Evolutionary conservation across 129 eudicot species (phyloP), one percentile per base, ranked within the genome.

Genomic region (Chrysanthemum lavandulifolium): DNA sequence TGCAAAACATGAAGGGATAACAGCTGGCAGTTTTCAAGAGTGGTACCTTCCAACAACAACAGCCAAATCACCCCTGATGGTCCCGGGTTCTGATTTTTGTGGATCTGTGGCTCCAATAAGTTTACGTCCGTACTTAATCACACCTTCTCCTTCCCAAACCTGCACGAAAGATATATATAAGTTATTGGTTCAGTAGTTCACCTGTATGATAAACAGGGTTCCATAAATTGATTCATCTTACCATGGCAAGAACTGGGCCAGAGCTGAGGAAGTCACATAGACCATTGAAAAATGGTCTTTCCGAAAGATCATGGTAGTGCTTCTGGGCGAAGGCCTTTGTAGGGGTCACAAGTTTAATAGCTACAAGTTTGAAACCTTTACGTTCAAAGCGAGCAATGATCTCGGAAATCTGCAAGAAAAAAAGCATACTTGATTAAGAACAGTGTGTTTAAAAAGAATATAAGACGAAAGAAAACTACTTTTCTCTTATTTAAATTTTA

Each of bases 71-170:
- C 97, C 99, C 82, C 99, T 86, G 79, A 95, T 95, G 80, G 99
- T 95, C 76, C 99, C 99, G 0, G 99, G 99, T 74, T 90, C 97
- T 45, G 99, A 95, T 79, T 95, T 95, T 80, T 91, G 97, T 40
- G 99, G 99, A 48, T 95, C 99, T 12, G 99, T 95, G 54, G 99
- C 99, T 74, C 99, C 99, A 69, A 95, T 95, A 33, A 95, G 97
- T 67, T 91, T 95, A 55, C 99, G 88, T 18, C 99, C 96, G 19
- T 90, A 95, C 56, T 85, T 95, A 52, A 95, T 95, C 69, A 95
- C 99, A 72, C 99, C 99, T 45, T 95, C 99, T 76, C 99, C 99
- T 88, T 95, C 99, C 99, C 99, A 95, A 14, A 95, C 97, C 99
- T 95, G 72, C 72, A 73, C 18, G 55, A 76, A 19, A 57, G 50